Conservation (phyloP, 73 alveolate species). For the Blepharisma japonicum region DNA sequence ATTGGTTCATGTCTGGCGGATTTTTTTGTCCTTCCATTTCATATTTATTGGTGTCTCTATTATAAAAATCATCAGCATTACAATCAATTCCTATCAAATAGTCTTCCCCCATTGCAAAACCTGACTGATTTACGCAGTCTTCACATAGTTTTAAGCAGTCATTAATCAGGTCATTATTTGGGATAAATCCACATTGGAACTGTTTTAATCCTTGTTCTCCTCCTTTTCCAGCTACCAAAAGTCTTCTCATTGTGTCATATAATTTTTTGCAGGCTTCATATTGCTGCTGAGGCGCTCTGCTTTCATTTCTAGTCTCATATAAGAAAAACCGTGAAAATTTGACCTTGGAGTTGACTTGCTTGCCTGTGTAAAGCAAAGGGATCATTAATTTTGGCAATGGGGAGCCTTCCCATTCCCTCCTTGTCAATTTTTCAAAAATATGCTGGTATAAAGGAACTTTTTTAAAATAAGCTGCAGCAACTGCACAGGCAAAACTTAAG, state of each 20-base stretch:
- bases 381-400: slow-evolving; percentile 26
- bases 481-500: slow-evolving; percentile 19
- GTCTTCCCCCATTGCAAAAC: slow-evolving; percentile 3
- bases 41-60: not conserved
- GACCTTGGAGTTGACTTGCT: not conserved
- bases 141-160: slow-evolving; percentile 14
- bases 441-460: slow-evolving; percentile 12
- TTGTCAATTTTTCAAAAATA: not conserved
- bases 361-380: slow-evolving; percentile 18
- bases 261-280: not conserved
- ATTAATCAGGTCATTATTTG: not conserved
- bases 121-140: slow-evolving; percentile 6
- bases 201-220: not conserved
- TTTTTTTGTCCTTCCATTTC: slow-evolving; percentile 25
- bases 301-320: slow-evolving; percentile 15
- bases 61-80: not conserved
- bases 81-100: slow-evolving; percentile 13
- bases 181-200: slow-evolving; percentile 1
- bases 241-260: not conserved
- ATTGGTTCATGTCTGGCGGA: slow-evolving; percentile 20
- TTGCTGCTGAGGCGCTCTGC: not conserved
- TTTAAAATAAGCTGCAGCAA: slow-evolving; percentile 22
- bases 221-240: slow-evolving; percentile 13
- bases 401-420: slow-evolving; percentile 17
- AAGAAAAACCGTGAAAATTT: not conserved